Evolutionary conservation across 2,329 filamentous ascomycete genomes (phyloP), one percentile per base, ranked within the genome.

Genomic region (Gaeumannomyces tritici): DNA sequence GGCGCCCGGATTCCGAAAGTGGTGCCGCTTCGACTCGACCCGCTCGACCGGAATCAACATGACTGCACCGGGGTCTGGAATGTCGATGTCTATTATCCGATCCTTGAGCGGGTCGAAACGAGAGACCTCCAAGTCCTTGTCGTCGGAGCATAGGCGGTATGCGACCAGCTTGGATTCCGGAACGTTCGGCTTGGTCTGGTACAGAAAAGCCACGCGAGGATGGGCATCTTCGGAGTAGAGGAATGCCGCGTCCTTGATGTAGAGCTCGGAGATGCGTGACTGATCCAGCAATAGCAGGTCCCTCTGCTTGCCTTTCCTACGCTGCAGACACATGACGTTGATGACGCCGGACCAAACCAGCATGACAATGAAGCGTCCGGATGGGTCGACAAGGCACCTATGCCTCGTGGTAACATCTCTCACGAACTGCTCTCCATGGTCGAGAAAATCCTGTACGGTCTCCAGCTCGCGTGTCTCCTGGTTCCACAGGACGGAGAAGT

Each of bases 401-500:
- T 96, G 90, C 67, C 89, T 88, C 64, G 89, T 93, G 73, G 93
- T 89, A 9, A 89, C 88, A 70, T 96, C 89, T 61, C 91, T 80
- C 82, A 88, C 83, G 64, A 85, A 81, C 51, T 78, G 81, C 69
- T 87, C 84, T 35, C 81, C 76, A 1, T 75, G 69, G 65, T 88
- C 84, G 55, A 79, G 75, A 55, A 84, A 81, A 1, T 75, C 67
- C 67, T 81, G 77, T 27, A 82, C 71, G 0, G 80, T 83, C 11
- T 83, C 78, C 2, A 88, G 73, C 63, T 77, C 73, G 26, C 74
- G 74, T 5, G 70, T 78, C 71, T 82, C 74, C 0, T 81, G 70
- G 68, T 97, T 87, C 93, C 95, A 99, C 21, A 83, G 86, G 26
- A 96, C 75, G 1, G 91, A 96, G 73, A 98, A 96, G 76, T 96